Conservation (phyloP, 805 yeast genomes). For the Saccharomycopsis capsularis region DNA sequence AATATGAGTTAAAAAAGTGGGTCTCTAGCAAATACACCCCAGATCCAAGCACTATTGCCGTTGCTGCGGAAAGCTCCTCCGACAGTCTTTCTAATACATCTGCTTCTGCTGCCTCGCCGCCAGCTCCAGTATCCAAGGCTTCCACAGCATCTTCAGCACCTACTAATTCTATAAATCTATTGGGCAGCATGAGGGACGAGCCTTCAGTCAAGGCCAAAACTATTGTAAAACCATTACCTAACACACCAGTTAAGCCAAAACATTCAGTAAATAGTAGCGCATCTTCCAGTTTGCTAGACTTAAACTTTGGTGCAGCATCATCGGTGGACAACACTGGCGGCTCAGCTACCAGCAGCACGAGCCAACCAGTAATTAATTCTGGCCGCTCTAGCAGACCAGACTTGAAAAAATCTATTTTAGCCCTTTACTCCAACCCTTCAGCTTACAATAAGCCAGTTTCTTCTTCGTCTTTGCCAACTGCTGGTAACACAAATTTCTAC, state of each 20-base stretch:
- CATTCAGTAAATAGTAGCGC: not conserved
- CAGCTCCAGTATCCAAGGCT: not conserved
- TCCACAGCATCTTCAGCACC: conserved; percentile 1
- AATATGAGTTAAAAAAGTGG: conserved; percentile 91
- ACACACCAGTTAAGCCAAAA: not conserved
- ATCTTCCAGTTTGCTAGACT: conserved; percentile 15
- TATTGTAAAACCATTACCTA: not conserved
- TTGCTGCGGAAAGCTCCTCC: conserved; percentile 15
- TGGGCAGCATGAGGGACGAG: not conserved
- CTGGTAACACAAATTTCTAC: conserved; percentile 5
- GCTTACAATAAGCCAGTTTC: conserved; percentile 22
- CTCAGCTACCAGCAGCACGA: not conserved
- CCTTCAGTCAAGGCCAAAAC: not conserved
- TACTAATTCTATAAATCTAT: not conserved
- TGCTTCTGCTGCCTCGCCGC: not conserved
- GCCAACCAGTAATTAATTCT: conserved; percentile 16
- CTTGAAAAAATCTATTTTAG: conserved; percentile 83
- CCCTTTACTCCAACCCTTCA: conserved; percentile 68
- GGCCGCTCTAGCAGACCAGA: conserved; percentile 52
- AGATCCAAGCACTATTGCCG: conserved; percentile 38
- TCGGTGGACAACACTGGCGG: conserved; percentile 22
- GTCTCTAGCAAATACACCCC: conserved; percentile 48
- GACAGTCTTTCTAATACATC: not conserved
- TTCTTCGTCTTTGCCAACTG: conserved; percentile 22
- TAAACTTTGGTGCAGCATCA: conserved; percentile 21